Conservation (phyloP, 2,329 filamentous ascomycete species). For the Neofusicoccum laricinum region DNA sequence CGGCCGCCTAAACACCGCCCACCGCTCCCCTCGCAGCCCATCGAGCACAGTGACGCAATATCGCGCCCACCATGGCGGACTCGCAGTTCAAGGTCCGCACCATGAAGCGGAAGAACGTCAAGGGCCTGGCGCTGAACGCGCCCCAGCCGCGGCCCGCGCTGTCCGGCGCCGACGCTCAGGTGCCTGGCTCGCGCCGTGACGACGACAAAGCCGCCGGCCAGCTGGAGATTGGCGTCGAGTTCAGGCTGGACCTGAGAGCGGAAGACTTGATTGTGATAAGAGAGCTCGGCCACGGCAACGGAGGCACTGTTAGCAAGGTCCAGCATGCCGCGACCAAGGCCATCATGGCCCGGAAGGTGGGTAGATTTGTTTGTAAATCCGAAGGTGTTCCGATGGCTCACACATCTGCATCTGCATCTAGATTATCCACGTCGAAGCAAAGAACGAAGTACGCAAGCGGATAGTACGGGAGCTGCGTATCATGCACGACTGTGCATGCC, state of each 20-base stretch:
- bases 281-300: slow-evolving; percentile 93
- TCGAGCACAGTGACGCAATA: slow-evolving; percentile 11
- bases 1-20: slow-evolving; percentile 48
- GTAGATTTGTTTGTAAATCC: slow-evolving; percentile 18
- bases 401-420: slow-evolving; percentile 36
- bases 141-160: slow-evolving; percentile 71
- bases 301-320: slow-evolving; percentile 97
- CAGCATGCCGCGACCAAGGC: slow-evolving; percentile 92
- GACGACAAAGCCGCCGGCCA: slow-evolving; percentile 63
- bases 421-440: slow-evolving; percentile 97
- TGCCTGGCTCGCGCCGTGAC: slow-evolving; percentile 58
- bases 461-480: slow-evolving; percentile 97
- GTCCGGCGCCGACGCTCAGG: slow-evolving; percentile 67
- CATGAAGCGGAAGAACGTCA: slow-evolving; percentile 99
- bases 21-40: background rate
- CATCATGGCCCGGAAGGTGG: slow-evolving; percentile 95
- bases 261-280: slow-evolving; percentile 92
- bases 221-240: slow-evolving; percentile 95
- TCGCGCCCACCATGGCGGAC: slow-evolving; percentile 39
- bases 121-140: slow-evolving; percentile 84
- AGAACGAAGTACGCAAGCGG: slow-evolving; percentile 93
- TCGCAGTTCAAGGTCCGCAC: slow-evolving; percentile 67
- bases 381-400: slow-evolving; percentile 11
- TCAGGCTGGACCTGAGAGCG: slow-evolving; percentile 85
- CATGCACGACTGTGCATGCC: slow-evolving; percentile 96